Conservation (phyloP, 805 yeast species). For the Kodamaea jinghongensis region DNA sequence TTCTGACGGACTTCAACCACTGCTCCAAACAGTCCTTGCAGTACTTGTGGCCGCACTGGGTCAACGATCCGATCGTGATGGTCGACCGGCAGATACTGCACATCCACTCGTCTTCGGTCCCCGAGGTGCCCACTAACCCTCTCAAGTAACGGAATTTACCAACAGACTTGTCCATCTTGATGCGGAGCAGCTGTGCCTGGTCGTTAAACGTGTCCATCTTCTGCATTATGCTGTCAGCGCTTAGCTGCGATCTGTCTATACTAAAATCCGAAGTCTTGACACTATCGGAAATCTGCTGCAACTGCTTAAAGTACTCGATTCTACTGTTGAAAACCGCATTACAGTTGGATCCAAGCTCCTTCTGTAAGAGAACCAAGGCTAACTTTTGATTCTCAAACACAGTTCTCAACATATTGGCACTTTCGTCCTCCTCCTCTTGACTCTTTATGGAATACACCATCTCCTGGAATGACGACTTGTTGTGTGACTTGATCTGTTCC, state of each 20-base stretch:
- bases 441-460: conserved; percentile 26
- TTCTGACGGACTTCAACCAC: conserved; percentile 60
- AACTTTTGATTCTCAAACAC: conserved; percentile 45
- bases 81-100: conserved; percentile 79
- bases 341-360: conserved; percentile 49
- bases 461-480: conserved; percentile 35
- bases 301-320: conserved; percentile 75
- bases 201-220: conserved; percentile 15
- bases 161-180: conserved; percentile 26
- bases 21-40: conserved; percentile 75
- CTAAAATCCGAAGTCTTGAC: conserved; percentile 40
- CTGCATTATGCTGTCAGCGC: background rate
- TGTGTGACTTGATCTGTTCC: conserved; percentile 26
- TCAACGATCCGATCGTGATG: conserved; percentile 72
- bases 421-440: conserved; percentile 24
- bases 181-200: conserved; percentile 5
- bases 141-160: conserved; percentile 36
- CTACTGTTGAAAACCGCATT: conserved; percentile 75
- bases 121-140: conserved; percentile 21
- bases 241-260: conserved; percentile 31
- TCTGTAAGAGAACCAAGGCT: conserved; percentile 37
- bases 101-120: conserved; percentile 39
- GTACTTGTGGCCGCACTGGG: conserved; percentile 90
- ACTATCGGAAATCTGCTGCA: conserved; percentile 84
- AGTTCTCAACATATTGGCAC: conserved; percentile 18